phyloP scores from a whole-genome alignment of 1,139 yeast genomes.

The Oligophagozyma castellii region DNA sequence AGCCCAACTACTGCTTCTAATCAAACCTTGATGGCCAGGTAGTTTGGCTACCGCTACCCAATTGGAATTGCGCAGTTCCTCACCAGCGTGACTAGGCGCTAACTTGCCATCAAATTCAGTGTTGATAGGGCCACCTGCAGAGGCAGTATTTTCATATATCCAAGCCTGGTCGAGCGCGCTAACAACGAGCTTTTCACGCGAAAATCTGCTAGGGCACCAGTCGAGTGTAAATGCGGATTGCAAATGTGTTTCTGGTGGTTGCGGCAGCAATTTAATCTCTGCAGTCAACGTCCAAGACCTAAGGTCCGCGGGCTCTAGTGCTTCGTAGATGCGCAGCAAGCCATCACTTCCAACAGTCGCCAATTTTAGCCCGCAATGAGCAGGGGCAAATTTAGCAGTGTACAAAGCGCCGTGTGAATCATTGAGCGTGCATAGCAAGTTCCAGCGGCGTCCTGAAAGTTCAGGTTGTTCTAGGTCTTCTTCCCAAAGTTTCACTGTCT shows the following conservation, averaged over 20 bases:
- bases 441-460: slow-evolving; percentile 76
- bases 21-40: slow-evolving; percentile 77
- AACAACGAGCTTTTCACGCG: slow-evolving; percentile 69
- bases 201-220: slow-evolving; percentile 88
- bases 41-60: slow-evolving; percentile 12
- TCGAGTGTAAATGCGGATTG: slow-evolving; percentile 80
- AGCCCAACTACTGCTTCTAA: slow-evolving; percentile 91
- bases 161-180: slow-evolving; percentile 83
- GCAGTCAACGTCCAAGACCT: slow-evolving; percentile 68
- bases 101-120: slow-evolving; percentile 31
- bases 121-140: too few relatives aligned
- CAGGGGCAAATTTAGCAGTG: slow-evolving; percentile 82
- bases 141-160: slow-evolving; percentile 45
- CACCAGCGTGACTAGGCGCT: slow-evolving; percentile 31
- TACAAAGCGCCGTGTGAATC: slow-evolving; percentile 85
- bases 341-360: slow-evolving; percentile 93
- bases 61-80: too few relatives aligned
- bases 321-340: slow-evolving; percentile 71
- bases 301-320: slow-evolving; percentile 76
- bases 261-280: slow-evolving; percentile 53
- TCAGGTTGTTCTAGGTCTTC: slow-evolving; percentile 70
- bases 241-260: slow-evolving; percentile 65
- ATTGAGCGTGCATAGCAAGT: slow-evolving; percentile 54
- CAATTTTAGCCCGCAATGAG: slow-evolving; percentile 65
- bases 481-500: slow-evolving; percentile 83